Conservation (phyloP, 129 eudicot species). For the Pseudognaphalium luteoalbum region DNA sequence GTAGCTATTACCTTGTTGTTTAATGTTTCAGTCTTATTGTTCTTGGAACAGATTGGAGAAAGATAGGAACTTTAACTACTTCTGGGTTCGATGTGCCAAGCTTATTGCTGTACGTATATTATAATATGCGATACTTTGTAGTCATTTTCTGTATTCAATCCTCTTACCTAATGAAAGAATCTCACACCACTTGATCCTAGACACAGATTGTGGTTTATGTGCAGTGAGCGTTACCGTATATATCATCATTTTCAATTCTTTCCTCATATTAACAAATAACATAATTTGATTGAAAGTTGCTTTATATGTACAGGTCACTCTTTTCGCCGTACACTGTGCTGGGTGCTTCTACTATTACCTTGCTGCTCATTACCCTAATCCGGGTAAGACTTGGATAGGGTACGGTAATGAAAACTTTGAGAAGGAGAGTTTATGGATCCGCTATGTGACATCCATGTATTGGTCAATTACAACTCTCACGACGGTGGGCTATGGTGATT, state of each 20-base stretch:
- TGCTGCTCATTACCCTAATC: constrained; percentile 76
- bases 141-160: background rate
- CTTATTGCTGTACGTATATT: constrained; percentile 76
- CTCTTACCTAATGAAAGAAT: background rate
- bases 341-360: constrained; percentile 78
- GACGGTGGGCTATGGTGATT: constrained; percentile 93
- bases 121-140: background rate
- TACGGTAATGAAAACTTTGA: constrained; percentile 43
- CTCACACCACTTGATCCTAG: background rate
- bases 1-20: background rate
- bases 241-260: background rate
- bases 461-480: constrained; percentile 93
- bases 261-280: background rate
- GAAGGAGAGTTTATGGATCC: constrained; percentile 57
- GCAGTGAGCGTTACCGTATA: too few species aligned
- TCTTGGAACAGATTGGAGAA: constrained; percentile 73
- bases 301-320: constrained; percentile 63
- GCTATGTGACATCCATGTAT: constrained; percentile 78
- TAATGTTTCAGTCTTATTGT: constrained; percentile 17
- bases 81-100: constrained; percentile 88
- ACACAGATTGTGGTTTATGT: constrained; percentile 7
- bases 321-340: constrained; percentile 85
- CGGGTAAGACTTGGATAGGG: constrained; percentile 78
- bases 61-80: constrained; percentile 92
- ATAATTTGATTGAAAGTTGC: background rate